These are phyloP conservation scores for Paraphoma sp. DNA, from an alignment of 2,329 filamentous ascomycete genomes.

Conservation along the genomic window DNA sequence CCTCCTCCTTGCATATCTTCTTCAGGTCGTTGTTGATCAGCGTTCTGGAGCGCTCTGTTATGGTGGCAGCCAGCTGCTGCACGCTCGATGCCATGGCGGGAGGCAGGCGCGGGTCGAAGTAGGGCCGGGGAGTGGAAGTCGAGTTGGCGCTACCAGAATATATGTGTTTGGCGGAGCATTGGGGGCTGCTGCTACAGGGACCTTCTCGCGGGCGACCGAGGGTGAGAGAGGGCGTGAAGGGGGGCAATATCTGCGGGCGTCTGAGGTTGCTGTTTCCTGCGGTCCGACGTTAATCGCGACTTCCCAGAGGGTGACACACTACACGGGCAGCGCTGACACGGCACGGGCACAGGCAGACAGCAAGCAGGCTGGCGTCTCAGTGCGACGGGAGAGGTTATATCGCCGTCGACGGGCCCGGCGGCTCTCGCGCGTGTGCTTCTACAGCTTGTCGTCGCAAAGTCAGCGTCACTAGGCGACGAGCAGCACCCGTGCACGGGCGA, in stretches of 20 bases:
- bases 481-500: conserved; percentile 7
- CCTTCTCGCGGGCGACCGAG: conserved; percentile 9
- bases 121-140: conserved; percentile 3
- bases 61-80: conserved; percentile 47
- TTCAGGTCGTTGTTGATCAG: conserved; percentile 73
- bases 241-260: conserved; percentile 7
- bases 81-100: conserved; percentile 45
- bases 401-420: conserved; percentile 27
- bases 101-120: conserved; percentile 4
- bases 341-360: not conserved
- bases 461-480: conserved; percentile 33
- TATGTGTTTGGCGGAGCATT: conserved; percentile 7
- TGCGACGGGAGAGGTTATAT: conserved; percentile 2
- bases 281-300: conserved; percentile 24
- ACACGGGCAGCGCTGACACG: not conserved
- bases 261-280: conserved; percentile 7
- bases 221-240: conserved; percentile 17
- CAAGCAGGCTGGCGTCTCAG: conserved; percentile 4
- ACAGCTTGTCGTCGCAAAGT: conserved; percentile 26
- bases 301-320: conserved; percentile 11
- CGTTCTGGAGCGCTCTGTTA: conserved; percentile 58
- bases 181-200: conserved; percentile 3
- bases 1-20: conserved; percentile 75
- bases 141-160: conserved; percentile 19
- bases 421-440: conserved; percentile 31